Evolutionary conservation across 768 basidiomycete species (phyloP).

Genomic region (Mycena maculata): DNA sequence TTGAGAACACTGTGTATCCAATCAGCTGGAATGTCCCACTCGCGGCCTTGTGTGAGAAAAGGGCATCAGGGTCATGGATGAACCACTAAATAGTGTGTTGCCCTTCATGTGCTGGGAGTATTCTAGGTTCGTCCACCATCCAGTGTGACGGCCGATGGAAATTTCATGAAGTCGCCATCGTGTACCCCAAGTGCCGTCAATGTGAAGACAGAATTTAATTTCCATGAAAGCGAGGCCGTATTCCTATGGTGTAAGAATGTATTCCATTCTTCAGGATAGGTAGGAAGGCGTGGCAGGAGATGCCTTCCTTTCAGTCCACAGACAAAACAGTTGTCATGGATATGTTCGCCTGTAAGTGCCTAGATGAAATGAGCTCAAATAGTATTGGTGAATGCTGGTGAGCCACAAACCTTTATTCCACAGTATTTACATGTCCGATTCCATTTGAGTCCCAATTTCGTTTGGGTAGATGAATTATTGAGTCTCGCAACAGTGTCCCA

Average conservation of each 20-base stretch:
- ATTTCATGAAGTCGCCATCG: slow-evolving; percentile 4
- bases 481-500: no score
- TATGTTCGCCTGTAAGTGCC: background rate
- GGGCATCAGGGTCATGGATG: slow-evolving; percentile 3
- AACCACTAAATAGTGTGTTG: slow-evolving; percentile 10
- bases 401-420: background rate
- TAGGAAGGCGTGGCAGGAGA: background rate
- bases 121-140: background rate
- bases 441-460: background rate
- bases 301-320: slow-evolving; percentile 4
- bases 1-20: background rate
- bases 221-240: background rate
- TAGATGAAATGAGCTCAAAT: background rate
- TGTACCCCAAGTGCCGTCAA: slow-evolving; percentile 5
- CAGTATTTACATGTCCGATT: background rate
- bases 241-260: background rate
- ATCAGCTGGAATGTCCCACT: background rate
- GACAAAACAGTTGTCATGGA: slow-evolving; percentile 7
- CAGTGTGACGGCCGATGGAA: background rate
- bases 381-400: no score
- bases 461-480: no score
- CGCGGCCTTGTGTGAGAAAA: background rate
- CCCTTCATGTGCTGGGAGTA: background rate
- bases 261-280: slow-evolving; percentile 2
- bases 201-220: slow-evolving; percentile 4